These are phyloP conservation scores for Ambrosia artemisiifolia DNA, from an alignment of 129 eudicot genomes.

Conservation along the genomic window DNA sequence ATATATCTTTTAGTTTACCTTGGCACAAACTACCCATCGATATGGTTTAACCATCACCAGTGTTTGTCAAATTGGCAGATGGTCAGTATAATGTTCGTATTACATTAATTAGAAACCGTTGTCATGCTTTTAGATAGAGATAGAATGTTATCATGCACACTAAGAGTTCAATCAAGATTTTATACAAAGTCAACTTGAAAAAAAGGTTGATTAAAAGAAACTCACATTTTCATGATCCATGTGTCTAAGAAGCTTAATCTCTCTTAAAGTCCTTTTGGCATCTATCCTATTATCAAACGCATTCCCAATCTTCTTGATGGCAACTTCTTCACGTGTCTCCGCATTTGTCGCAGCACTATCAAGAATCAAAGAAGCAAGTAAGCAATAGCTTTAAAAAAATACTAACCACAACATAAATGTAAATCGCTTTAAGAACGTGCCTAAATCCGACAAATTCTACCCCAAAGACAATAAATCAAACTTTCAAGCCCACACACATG, in stretches of 20 bases:
- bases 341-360: conserved; percentile 81
- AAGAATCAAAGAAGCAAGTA: not conserved
- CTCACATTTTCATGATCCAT: conserved; percentile 98
- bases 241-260: conserved; percentile 89
- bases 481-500: not conserved
- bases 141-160: conserved; percentile 12
- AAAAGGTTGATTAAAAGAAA: conserved; percentile 6
- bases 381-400: not conserved
- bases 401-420: too few relatives aligned
- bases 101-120: not conserved
- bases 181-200: not conserved
- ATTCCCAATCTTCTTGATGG: conserved; percentile 94
- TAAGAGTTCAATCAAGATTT: not conserved
- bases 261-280: conserved; percentile 95
- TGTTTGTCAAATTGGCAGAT: not conserved
- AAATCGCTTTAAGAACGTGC: not conserved
- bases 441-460: not conserved
- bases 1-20: not conserved
- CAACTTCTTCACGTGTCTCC: conserved; percentile 94
- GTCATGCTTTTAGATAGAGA: not conserved
- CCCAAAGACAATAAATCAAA: not conserved
- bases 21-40: not conserved
- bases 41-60: not conserved
- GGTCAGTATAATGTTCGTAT: too few relatives aligned
- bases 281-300: conserved; percentile 96